These are phyloP conservation scores for Phytophthora crassamura DNA, from an alignment of 352 stramenopile genomes.

Conservation along the genomic window DNA sequence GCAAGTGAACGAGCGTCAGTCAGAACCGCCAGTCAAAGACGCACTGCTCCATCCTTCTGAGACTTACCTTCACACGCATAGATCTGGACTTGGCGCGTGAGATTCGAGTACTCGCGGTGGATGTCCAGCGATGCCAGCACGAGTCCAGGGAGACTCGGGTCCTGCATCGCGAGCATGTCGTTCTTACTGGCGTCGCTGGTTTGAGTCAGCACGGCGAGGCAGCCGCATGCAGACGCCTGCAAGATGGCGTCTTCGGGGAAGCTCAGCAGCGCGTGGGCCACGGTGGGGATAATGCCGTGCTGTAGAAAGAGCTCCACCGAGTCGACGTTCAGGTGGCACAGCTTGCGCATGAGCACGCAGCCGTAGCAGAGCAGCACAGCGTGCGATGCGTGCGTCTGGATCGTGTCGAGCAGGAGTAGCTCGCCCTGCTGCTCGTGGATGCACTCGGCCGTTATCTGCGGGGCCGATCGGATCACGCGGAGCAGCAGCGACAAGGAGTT, in stretches of 20 bases:
- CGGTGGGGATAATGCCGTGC: conserved; percentile 57
- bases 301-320: conserved; percentile 69
- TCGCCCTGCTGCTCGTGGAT: conserved; percentile 68
- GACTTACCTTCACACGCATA: conserved; percentile 77
- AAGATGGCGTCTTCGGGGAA: conserved; percentile 77
- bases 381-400: conserved; percentile 61
- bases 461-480: conserved; percentile 63
- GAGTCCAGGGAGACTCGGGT: conserved; percentile 50
- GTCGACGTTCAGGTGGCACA: conserved; percentile 75
- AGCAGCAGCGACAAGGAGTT: conserved; percentile 68
- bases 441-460: conserved; percentile 73
- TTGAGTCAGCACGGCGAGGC: conserved; percentile 64
- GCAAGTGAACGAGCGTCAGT: not conserved
- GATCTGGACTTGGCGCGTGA: conserved; percentile 82
- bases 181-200: conserved; percentile 67
- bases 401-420: conserved; percentile 59
- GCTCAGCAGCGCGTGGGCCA: conserved; percentile 52
- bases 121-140: conserved; percentile 56
- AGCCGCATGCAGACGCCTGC: conserved; percentile 70
- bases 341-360: conserved; percentile 76
- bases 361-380: conserved; percentile 81
- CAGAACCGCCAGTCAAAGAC: not conserved
- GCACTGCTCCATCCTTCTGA: not conserved
- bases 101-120: conserved; percentile 73
- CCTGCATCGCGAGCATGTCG: conserved; percentile 54